Base-by-base conservation (phyloP, 331 rosid genomes). In the Pyrus hybrid region DNA sequence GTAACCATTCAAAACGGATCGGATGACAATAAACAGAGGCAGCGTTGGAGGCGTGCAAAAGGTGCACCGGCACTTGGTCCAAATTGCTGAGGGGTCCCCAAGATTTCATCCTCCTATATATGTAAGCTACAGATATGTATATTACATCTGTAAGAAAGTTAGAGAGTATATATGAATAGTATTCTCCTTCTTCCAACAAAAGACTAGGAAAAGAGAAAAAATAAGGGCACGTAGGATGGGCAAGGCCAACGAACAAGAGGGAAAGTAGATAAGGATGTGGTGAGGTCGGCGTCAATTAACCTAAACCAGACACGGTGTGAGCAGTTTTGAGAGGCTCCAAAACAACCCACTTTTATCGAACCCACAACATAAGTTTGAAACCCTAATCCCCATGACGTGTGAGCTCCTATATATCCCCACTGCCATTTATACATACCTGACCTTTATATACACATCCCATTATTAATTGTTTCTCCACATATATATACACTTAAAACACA, bases 231-330 rank as follows among this genome's bases (percentile, higher is more conserved):
- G 71, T 14, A 29, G 16, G 78, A 74, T 65, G 63, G 37, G 61
- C 61, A 25, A 64, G 37, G 82, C 76, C 76, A 75, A 67, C 63
- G 94, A 89, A 73, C 67, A 81, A 75, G 91, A 85, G 86, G 13
- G 53, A 71, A 70, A 67, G 26, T 87, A 84, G 94, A 85, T 58
- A 82, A 85, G 84, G 62, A 72, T 76, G 85, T 56, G 90, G 87
- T 80, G 54, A 54, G 37, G 73, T 77, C 67, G 21, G 37, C 64
- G 37, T 81, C 72, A 77, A 22, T 18, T 41, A 57, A 41, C 81
- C 57, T 68, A 32, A 57, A 72, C 84, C 82, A 81, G 28, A 70
- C 57, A 67, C 51, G 47, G 33, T 78, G 79, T 80, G 61, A 20
- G n/a, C 71, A 22, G 18, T 47, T 71, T 76, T 76, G 32, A 82